A percentile compares a stretch with the other conserved stretches of the same genome.
These are phyloP conservation scores for Podospora pseudoanserina DNA, from an alignment of 495 filamentous ascomycete species.

Conservation along the genomic window DNA sequence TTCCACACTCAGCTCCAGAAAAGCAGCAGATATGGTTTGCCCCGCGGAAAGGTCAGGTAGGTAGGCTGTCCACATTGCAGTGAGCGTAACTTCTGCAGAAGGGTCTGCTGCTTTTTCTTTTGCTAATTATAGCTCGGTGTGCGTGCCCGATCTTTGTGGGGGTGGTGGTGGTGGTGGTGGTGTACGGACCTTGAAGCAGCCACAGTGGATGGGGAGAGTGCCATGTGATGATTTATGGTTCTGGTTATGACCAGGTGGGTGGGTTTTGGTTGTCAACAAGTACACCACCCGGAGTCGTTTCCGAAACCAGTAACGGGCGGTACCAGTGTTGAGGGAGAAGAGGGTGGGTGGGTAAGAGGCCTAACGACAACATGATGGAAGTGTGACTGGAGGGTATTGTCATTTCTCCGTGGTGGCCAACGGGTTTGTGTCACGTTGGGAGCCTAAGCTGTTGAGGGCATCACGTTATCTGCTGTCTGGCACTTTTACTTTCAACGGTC, in stretches of 20 bases:
- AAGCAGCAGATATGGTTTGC: too few species aligned
- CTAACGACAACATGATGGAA: background rate
- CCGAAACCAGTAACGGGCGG: background rate
- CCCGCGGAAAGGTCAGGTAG: too few species aligned
- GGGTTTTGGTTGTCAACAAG: background rate
- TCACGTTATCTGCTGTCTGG: too few species aligned
- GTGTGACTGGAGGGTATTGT: background rate
- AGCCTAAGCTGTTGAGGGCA: too few species aligned
- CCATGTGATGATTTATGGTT: background rate
- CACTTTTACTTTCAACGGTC: too few species aligned
- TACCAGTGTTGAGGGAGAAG: background rate
- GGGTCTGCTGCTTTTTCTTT: background rate
- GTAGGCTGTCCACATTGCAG: background rate
- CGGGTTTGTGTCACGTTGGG: too few species aligned
- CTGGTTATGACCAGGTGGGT: background rate
- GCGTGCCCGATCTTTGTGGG: background rate
- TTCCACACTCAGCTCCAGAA: too few species aligned
- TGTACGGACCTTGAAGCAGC: background rate
- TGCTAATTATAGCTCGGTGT: background rate
- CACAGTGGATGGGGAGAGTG: background rate
- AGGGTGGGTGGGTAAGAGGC: background rate
- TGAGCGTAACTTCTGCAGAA: too few species aligned
- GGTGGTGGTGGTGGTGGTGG: background rate
- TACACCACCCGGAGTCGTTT: background rate
- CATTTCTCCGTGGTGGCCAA: background rate